Conservation (phyloP, 2,329 filamentous ascomycete genomes). For the Alternaria rosae region DNA sequence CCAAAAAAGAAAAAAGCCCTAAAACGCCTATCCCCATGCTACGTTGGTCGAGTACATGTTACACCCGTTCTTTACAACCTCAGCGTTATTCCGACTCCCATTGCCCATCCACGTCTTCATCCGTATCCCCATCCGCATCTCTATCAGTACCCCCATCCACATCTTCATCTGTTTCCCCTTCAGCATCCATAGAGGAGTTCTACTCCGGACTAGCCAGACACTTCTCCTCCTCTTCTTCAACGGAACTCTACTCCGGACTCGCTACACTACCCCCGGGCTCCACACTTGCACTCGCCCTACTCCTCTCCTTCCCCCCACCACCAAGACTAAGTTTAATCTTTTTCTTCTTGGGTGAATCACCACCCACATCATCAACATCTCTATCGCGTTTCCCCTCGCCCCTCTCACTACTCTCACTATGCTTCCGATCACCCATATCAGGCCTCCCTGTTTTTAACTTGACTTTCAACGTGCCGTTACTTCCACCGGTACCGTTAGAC, state of each 20-base stretch:
- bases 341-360: slow-evolving; percentile 45
- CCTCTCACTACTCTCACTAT: slow-evolving; percentile 39
- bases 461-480: slow-evolving; percentile 35
- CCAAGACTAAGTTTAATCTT: slow-evolving; percentile 47
- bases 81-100: neutral
- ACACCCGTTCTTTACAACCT: neutral
- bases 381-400: slow-evolving; percentile 46
- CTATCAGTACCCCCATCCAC: neutral
- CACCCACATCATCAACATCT: slow-evolving; percentile 41
- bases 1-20: neutral
- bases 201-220: neutral
- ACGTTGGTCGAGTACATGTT: too few species aligned
- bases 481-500: slow-evolving; percentile 15
- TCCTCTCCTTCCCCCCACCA: slow-evolving; percentile 25
- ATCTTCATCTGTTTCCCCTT: neutral
- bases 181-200: neutral
- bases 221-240: neutral
- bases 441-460: slow-evolving; percentile 44
- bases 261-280: slow-evolving; percentile 15
- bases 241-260: slow-evolving; percentile 8
- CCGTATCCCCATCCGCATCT: neutral
- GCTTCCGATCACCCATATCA: slow-evolving; percentile 35
- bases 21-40: too few species aligned
- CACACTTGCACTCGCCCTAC: slow-evolving; percentile 20
- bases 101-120: neutral